Evolutionary conservation across 1,139 yeast species (phyloP), one percentile per base, ranked within the genome.

Genomic region (Yamadazyma trypodendri): DNA sequence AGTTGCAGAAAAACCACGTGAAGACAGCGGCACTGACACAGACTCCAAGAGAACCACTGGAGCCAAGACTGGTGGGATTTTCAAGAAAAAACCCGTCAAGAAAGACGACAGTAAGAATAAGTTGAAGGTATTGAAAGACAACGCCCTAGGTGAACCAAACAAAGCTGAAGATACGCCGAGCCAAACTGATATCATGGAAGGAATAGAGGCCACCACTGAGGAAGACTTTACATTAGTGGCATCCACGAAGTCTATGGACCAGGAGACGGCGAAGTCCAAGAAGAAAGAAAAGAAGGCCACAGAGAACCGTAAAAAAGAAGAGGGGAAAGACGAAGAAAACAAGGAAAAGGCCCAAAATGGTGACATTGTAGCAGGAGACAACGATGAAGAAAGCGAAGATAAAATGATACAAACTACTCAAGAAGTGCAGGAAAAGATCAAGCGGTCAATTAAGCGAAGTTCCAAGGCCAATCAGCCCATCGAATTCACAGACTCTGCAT

Each of bases 401-500:
- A 48, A 48, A 23, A 36, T 55, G 48, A 54, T 68, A 28, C 61
- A 65, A 40, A 64, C 68, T 13, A 69, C 75, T 2, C 58, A 55
- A 20, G 75, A 70, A 35, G 70, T 72, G 9, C 76, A 71, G 49
- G 76, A 72, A 42, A 68, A 69, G 51, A 56, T 72, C 44, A 68
- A 68, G 40, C 66, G 65, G 49, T 64, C 72, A 8, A 72, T 72
- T 46, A 65, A 57, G 42, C 55, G 76, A 37, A 60, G 72, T 0
- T 68, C 75, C 8, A 58, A 56, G 40, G 74, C 77, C 24, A 84
- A 84, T 53, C 87, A 84, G 41, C 90, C 94, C 0, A 75, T 84
- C 31, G 79, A 81, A 47, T 84, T 84, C 61, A 81, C 86, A 2
- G 92, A 84, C 48, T 82, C 90, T 17, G 90, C 92, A 4, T 84